Base-by-base conservation (phyloP, 331 rosid species). In the Saraca asoca region DNA sequence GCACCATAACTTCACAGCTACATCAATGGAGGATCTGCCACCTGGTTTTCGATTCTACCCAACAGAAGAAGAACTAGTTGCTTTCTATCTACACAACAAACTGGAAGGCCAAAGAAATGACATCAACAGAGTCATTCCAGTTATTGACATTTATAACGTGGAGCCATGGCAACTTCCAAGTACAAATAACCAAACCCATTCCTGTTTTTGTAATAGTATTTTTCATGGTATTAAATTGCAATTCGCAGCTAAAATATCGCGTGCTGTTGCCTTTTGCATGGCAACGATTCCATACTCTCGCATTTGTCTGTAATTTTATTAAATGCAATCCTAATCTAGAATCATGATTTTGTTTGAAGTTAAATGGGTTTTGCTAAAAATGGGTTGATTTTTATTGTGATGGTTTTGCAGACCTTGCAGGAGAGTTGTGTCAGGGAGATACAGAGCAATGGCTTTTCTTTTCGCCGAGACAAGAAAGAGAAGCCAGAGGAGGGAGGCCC, bases 391-490 rank as follows among this genome's bases (percentile, higher is more conserved):
- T 52, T 46, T 59, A 5, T 70, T 64, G 12, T 35, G 7, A 15
- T n/a, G 31, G 34, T 54, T 61, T 42, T 75, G 63, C 73, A 92
- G 98, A 72, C 57, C 76, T 68, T n/a, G 82, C 95, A 0, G 96
- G 93, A 13, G 87, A 85, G 81, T 17, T 56, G 9, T 89, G 98
- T 64, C 75, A 54, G 0, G 89, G 66, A 14, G 98, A 92, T 43
- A 85, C 65, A 2, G 96, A 92, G 76, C 98, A 92, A 69, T 92
- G 98, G 98, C 89, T 92, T 58, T 92, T 85, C 93, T 92, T 92
- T 34, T 73, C 84, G 1, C 85, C 79, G 0, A 83, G 87, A 6
- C 98, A 89, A 64, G 89, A 83, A 38, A 78, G 96, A 41, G 98
- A 92, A 73, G 81, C 91, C 0, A 77, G 81, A 7, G 98, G 98